Percentiles rank a stretch among this genome's conserved stretches.
Evolutionary conservation across 345 rosid species (phyloP).

Genomic region (Populus simonii): DNA sequence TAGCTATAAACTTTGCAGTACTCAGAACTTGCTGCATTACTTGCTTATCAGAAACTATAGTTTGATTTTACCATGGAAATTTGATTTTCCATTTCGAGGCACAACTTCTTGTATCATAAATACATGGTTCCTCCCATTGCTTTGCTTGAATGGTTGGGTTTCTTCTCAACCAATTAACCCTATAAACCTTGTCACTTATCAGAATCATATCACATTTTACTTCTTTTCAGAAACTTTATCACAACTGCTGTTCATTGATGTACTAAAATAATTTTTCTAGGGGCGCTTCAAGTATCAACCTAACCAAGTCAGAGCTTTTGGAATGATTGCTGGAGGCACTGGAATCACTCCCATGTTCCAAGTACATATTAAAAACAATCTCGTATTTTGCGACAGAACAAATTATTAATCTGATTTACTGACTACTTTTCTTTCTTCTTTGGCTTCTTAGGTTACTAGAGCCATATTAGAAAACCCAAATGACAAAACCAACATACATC

Average conservation of each 20-base stretch:
- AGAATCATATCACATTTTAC: not conserved
- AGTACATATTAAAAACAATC: constrained; percentile 1
- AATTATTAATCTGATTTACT: not conserved
- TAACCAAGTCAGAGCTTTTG: constrained; percentile 30
- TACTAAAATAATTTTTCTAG: constrained; percentile 6
- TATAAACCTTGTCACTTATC: not conserved
- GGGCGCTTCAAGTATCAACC: constrained; percentile 34
- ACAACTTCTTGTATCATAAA: not conserved
- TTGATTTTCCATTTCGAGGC: not conserved
- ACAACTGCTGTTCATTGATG: not conserved
- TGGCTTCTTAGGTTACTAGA: constrained; percentile 24
- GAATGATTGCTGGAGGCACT: constrained; percentile 36
- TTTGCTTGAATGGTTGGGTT: not conserved
- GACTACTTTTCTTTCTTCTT: not conserved
- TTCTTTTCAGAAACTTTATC: not conserved
- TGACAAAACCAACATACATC: constrained; percentile 23
- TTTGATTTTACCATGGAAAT: too few species aligned
- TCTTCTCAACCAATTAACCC: not conserved
- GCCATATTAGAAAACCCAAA: constrained; percentile 29
- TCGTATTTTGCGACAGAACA: not conserved
- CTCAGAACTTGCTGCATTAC: too few species aligned
- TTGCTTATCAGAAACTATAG: too few species aligned
- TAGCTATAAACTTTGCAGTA: too few species aligned
- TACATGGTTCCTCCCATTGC: not conserved
- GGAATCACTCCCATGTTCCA: constrained; percentile 38